Percentiles rank a stretch among this genome's conserved stretches.
These are phyloP conservation scores for Penicillium taxi DNA, from an alignment of 495 filamentous ascomycete genomes.

Conservation along the genomic window DNA sequence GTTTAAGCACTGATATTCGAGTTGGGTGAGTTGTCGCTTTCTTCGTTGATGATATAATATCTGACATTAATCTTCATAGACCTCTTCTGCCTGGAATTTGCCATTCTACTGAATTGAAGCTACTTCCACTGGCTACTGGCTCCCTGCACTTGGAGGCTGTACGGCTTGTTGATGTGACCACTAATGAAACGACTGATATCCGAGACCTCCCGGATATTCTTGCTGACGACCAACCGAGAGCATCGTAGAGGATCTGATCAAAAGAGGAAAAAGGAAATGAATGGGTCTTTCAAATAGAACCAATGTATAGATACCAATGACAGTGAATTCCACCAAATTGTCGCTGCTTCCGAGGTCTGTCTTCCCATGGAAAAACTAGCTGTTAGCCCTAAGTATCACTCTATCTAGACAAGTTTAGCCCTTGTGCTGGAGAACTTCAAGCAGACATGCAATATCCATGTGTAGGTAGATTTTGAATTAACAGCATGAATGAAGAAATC, in stretches of 20 bases:
- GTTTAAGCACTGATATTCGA: conserved; percentile 74
- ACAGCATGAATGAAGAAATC: too few relatives aligned
- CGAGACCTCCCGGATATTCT: conserved; percentile 70
- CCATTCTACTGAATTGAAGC: conserved; percentile 68
- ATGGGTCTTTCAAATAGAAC: background rate
- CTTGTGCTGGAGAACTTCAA: too few relatives aligned
- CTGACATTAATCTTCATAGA: conserved; percentile 24
- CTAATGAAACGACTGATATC: conserved; percentile 75
- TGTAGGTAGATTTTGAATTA: too few relatives aligned
- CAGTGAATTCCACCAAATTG: too few relatives aligned
- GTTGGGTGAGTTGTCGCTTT: conserved; percentile 54
- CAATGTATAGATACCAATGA: conserved; percentile 1
- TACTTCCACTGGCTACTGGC: conserved; percentile 68
- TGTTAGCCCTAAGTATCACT: too few relatives aligned
- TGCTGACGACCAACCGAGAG: conserved; percentile 34
- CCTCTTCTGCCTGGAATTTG: conserved; percentile 70
- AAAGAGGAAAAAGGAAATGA: background rate
- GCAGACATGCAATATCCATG: too few relatives aligned
- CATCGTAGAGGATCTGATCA: conserved; percentile 1
- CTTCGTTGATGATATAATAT: background rate
- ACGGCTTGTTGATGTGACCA: conserved; percentile 71
- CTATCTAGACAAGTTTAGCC: too few relatives aligned
- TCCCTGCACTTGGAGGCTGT: conserved; percentile 72
- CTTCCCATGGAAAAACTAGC: too few relatives aligned
- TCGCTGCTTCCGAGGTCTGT: too few relatives aligned